Percentiles rank a stretch among this genome's conserved stretches.
Conservation (phyloP, 1,284 basidiomycete species). For the Cutaneotrichosporon cavernicola region DNA sequence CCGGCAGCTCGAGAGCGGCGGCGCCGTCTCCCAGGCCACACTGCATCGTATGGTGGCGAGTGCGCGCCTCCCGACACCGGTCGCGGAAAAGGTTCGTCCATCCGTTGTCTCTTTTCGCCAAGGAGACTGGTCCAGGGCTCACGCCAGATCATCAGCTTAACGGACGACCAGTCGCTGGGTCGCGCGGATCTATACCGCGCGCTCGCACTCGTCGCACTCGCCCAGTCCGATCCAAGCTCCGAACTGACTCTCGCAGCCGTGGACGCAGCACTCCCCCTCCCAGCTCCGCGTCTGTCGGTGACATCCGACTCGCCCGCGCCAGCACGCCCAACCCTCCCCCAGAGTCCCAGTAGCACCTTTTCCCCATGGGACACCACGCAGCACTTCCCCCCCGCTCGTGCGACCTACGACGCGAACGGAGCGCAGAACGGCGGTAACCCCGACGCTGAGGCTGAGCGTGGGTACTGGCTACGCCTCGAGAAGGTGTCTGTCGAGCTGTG, state of each 20-base stretch:
- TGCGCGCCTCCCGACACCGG: constrained; percentile 71
- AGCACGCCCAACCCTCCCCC: constrained; percentile 10
- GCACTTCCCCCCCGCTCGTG: constrained; percentile 9
- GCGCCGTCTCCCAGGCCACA: constrained; percentile 74
- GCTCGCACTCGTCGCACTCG: constrained; percentile 76
- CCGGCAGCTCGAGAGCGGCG: constrained; percentile 67
- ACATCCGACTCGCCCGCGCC: constrained; percentile 20
- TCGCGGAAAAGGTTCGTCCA: constrained; percentile 68
- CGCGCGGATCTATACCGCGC: constrained; percentile 76
- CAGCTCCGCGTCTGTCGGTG: constrained; percentile 60
- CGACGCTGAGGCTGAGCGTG: constrained; percentile 40
- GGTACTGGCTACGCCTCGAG: constrained; percentile 83
- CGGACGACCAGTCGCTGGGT: constrained; percentile 11
- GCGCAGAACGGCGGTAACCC: constrained; percentile 23
- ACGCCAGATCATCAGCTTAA: constrained; percentile 73
- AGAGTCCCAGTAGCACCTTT: neutral
- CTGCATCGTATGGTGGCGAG: constrained; percentile 74
- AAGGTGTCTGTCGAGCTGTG: constrained; percentile 64
- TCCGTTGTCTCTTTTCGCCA: neutral
- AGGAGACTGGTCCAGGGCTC: neutral
- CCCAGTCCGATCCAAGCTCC: constrained; percentile 53
- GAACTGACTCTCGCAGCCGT: constrained; percentile 70
- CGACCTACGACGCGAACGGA: constrained; percentile 14
- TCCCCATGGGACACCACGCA: constrained; percentile 47
- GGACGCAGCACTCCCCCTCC: constrained; percentile 68